Percentiles rank a stretch among this genome's conserved stretches.
Evolutionary conservation across 352 stramenopile genomes (phyloP).

Genomic region (Globisporangium barbulae): DNA sequence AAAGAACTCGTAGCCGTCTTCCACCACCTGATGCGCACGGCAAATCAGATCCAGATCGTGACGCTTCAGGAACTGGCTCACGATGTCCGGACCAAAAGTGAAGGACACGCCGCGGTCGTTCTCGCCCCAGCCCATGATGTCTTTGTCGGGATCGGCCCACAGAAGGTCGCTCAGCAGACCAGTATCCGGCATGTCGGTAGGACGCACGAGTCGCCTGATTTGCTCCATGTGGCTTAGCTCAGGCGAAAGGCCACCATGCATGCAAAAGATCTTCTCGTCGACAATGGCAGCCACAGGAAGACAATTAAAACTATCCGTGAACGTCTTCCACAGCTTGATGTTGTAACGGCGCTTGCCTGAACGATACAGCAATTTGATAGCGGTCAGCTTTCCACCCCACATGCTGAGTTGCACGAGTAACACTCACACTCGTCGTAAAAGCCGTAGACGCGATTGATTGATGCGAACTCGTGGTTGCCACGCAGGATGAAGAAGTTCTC

Average conservation of each 20-base stretch:
- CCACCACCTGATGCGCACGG: conserved; percentile 93
- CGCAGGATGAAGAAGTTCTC: conserved; percentile 97
- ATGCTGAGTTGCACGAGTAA: too few relatives aligned
- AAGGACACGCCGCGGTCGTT: conserved; percentile 97
- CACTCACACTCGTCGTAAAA: neutral
- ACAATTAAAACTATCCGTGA: conserved; percentile 92
- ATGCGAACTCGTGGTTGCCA: conserved; percentile 98
- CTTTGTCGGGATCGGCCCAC: conserved; percentile 98
- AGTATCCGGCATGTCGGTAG: conserved; percentile 87
- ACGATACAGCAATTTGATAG: too few relatives aligned
- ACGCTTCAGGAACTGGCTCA: conserved; percentile 96
- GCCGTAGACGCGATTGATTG: conserved; percentile 98
- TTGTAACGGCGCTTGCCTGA: conserved; percentile 91
- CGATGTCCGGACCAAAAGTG: conserved; percentile 98
- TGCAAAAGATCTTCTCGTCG: conserved; percentile 99
- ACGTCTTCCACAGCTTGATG: conserved; percentile 98
- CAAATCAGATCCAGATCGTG: conserved; percentile 98
- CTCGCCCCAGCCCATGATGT: conserved; percentile 98
- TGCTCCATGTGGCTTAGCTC: conserved; percentile 92
- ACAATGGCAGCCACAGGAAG: conserved; percentile 97
- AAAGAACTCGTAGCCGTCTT: conserved; percentile 99
- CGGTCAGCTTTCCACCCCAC: too few relatives aligned
- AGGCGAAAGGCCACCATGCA: conserved; percentile 96
- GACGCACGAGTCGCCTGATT: conserved; percentile 94
- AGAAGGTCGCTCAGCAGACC: conserved; percentile 98